phyloP scores from a whole-genome alignment of 352 stramenopile genomes.

The Phytophthora tubulina region DNA sequence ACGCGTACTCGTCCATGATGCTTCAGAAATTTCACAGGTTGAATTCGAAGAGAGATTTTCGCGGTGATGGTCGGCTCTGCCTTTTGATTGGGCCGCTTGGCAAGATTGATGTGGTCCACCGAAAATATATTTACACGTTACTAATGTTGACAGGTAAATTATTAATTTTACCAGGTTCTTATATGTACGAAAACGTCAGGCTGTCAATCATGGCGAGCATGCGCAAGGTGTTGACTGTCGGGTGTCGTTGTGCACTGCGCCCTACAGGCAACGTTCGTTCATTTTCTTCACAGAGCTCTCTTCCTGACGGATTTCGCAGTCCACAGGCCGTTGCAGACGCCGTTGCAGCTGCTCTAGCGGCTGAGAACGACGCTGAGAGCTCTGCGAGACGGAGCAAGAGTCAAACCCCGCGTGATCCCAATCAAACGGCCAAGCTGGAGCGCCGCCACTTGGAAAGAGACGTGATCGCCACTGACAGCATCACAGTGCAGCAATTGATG shows the following conservation, averaged over 20 bases:
- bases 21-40: too few species aligned
- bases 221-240: conserved; percentile 18
- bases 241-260: conserved; percentile 15
- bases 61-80: too few species aligned
- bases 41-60: too few species aligned
- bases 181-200: not conserved
- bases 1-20: too few species aligned
- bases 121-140: not conserved
- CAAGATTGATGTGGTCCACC: too few species aligned
- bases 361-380: conserved; percentile 21
- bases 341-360: conserved; percentile 39
- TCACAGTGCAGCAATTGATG: conserved; percentile 45
- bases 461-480: conserved; percentile 36
- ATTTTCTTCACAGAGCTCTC: conserved; percentile 32
- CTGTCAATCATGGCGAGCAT: conserved; percentile 21
- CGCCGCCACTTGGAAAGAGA: conserved; percentile 45
- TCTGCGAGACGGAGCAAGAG: conserved; percentile 7
- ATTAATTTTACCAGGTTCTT: conserved; percentile 14
- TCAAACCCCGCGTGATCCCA: conserved; percentile 25
- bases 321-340: conserved; percentile 47
- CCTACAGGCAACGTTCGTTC: not conserved
- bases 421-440: conserved; percentile 18
- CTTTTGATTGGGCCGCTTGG: too few species aligned
- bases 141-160: not conserved
- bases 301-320: conserved; percentile 45